Evolutionary conservation across 352 stramenopile species (phyloP), one percentile per base, ranked within the genome.

Genomic region (Globisporangium solare): DNA sequence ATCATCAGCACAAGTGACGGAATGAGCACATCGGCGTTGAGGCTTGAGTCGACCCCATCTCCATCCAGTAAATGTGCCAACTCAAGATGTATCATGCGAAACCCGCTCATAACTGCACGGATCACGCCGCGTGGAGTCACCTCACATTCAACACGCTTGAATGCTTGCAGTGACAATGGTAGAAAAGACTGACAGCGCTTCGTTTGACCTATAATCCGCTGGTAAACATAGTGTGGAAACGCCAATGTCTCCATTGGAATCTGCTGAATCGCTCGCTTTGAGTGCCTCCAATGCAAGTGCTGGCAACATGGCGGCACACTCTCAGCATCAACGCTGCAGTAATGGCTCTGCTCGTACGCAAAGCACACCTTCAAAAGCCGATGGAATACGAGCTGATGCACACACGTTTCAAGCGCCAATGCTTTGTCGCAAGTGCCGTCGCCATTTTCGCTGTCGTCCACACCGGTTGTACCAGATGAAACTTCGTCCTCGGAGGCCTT

Each of bases 11-110:
- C 66, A 15, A 74, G 32, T 21, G 62, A 61, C 3, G 66, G 66
- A 43, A 74, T 68, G 17, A 74, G 48, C 48, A 74, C 54, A 32
- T 74, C 66, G 5, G 66, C 66, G 40, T 66, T 74, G 7, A 74
- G 42, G 41, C 68, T 67, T 27, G 45, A 10, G 48, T 17, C 47
- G 24, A 51, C 6, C 56, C 45, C 22, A 22, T 48, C 12, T 50
- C 17, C 39, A 21, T 51, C 18, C 4, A 73, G 47, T 1, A 73
- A 51, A 6, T 39, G n/a, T 3, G 46, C n/a, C 21, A 73, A 47
- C 18, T 73, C 66, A 14, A 12, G 35, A 37, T 73, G 61, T 3
- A 73, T 51, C 17, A 61, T 54, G 46, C 51, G 45, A 43, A 73
- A 73, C 6, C 51, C 66, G 6, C 42, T 50, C 66, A 73, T 70